These are phyloP conservation scores for Phlebiopsis flavidoalba DNA, from an alignment of 768 basidiomycete genomes.

Conservation along the genomic window DNA sequence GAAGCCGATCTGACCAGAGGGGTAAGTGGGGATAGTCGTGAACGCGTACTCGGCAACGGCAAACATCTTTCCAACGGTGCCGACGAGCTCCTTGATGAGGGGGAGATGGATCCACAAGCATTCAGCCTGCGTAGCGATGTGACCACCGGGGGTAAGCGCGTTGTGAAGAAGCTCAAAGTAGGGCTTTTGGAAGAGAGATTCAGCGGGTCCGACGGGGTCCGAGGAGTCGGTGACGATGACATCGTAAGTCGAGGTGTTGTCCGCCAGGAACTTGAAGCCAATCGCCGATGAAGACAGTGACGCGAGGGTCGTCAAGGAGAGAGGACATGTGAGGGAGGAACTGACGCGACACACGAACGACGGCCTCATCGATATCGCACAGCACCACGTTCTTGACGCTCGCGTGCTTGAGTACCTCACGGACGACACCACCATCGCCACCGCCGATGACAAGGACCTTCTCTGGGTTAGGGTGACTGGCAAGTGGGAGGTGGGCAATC, in stretches of 20 bases:
- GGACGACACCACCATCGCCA: conserved; percentile 96
- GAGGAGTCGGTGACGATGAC: conserved; percentile 99
- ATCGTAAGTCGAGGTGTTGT: conserved; percentile 85
- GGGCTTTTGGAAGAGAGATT: conserved; percentile 90
- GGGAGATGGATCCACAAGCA: conserved; percentile 92
- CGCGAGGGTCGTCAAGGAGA: conserved; percentile 74
- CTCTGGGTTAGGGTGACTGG: conserved; percentile 93
- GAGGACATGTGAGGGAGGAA: conserved; percentile 93
- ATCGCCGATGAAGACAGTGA: conserved; percentile 84
- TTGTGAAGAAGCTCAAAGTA: conserved; percentile 95
- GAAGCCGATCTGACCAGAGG: conserved; percentile 97
- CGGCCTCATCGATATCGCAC: conserved; percentile 98
- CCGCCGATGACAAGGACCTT: conserved; percentile 97
- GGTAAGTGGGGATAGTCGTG: conserved; percentile 97
- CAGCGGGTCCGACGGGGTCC: conserved; percentile 95
- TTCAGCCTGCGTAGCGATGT: conserved; percentile 95
- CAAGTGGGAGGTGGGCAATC: conserved; percentile 96
- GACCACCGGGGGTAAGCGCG: conserved; percentile 83
- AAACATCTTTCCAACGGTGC: conserved; percentile 71
- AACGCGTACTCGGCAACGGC: conserved; percentile 83
- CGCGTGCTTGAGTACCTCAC: conserved; percentile 93
- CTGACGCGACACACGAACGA: conserved; percentile 88
- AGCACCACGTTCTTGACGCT: conserved; percentile 89
- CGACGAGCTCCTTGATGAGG: conserved; percentile 73
- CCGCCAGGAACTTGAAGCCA: conserved; percentile 95